Percentiles rank a stretch among this genome's conserved stretches.
phyloP scores from a whole-genome alignment of 2,329 filamentous ascomycete species.

The Epichloe scottii region DNA sequence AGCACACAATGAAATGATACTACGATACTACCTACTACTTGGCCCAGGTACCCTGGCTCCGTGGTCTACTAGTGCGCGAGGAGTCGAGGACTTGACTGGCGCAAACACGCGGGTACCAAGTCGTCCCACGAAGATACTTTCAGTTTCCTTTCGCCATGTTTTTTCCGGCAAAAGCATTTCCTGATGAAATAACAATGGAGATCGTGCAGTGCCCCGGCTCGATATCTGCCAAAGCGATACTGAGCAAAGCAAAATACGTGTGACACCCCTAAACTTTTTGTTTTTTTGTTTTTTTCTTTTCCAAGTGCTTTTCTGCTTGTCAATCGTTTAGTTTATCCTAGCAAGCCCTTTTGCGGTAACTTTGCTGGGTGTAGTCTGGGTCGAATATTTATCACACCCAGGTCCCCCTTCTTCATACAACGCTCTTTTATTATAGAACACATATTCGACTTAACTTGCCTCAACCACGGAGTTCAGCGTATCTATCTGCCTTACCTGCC shows the following conservation, averaged over 20 bases:
- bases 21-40: too few species aligned
- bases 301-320: not conserved
- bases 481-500: not conserved
- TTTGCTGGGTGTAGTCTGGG: not conserved
- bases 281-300: not conserved
- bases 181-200: not conserved
- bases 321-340: not conserved
- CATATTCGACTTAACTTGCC: not conserved
- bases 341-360: not conserved
- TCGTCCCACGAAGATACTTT: constrained; percentile 1
- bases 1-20: not conserved
- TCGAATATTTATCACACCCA: constrained; percentile 3
- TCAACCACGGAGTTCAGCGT: not conserved
- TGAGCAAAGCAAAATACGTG: not conserved
- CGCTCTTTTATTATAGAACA: too few species aligned
- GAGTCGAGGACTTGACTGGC: not conserved
- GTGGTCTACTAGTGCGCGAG: not conserved
- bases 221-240: not conserved
- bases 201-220: not conserved
- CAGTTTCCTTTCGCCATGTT: not conserved
- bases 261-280: not conserved
- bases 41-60: not conserved
- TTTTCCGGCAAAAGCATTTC: constrained; percentile 1
- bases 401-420: not conserved
- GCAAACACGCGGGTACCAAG: constrained; percentile 1